Base-by-base conservation (phyloP, 2,329 filamentous ascomycete species). In the Alternaria angustiovoidea region DNA sequence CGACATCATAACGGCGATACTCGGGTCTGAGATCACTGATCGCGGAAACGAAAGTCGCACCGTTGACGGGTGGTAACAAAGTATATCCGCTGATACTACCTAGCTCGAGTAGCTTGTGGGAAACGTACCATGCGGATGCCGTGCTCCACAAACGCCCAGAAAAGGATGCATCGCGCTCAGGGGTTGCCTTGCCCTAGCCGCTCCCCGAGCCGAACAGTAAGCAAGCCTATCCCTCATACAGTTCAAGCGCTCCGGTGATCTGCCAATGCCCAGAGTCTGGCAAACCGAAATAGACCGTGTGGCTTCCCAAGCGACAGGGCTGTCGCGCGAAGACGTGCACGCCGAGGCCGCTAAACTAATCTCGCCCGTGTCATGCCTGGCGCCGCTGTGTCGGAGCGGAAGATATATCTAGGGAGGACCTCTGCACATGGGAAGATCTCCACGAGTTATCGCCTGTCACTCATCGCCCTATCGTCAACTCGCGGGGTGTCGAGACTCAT, bases 261-360 rank as follows among this genome's bases (percentile, higher is more conserved):
- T 64, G 54, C 66, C 58, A 43, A 34, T 53, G 65, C 68, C 61
- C 41, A 66, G 63, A 61, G 32, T 51, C 42, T 60, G 51, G 14
- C 32, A 28, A 47, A 62, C 48, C 59, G 59, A 71, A 70, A 70
- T 72, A 71, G 68, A 62, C 61, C 39, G 48, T 59, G 43, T 51
- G 48, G 42, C 51, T 59, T 34, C 56, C 51, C 49, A 64, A 49
- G 36, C 52, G 52, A 59, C 53, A 66, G 60, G 66, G 52, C 57
- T 64, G 60, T 36, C 14, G 53, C 54, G 61, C 57, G 53, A 65
- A 63, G 60, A 57, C 69, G 54, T 65, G 69, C 53, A 65, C 62
- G 70, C 71, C 72, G 59, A 72, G 69, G 44, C 51, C 60, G 51
- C 68, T 73, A 74, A 66, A 46, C 57, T 62, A 67, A 64, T 68